A percentile compares a stretch with the other conserved stretches of the same genome.
These are phyloP conservation scores for Penicillium sp. DNA, from an alignment of 2,329 filamentous ascomycete species.

Conservation along the genomic window DNA sequence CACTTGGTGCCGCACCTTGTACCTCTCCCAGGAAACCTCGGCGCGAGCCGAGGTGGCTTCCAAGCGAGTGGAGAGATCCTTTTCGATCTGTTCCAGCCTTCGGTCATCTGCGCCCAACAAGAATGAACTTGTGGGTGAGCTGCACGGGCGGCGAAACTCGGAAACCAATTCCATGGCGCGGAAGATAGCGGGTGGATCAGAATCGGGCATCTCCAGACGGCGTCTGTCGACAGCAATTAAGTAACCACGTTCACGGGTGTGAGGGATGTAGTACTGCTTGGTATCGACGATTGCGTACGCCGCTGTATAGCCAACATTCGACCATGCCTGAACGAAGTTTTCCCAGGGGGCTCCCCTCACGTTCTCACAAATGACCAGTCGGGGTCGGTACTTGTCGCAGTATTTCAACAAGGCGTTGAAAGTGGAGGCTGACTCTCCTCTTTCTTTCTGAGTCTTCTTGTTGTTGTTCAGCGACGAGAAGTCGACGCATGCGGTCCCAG, in stretches of 20 bases:
- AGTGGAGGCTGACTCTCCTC: constrained; percentile 67
- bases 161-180: constrained; percentile 37
- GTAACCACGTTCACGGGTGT: constrained; percentile 65
- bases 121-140: constrained; percentile 63
- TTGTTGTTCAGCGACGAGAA: constrained; percentile 67
- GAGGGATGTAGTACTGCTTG: constrained; percentile 72
- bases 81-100: constrained; percentile 53
- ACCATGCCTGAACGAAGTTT: constrained; percentile 48
- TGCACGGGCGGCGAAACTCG: constrained; percentile 57
- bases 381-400: constrained; percentile 56
- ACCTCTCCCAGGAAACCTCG: constrained; percentile 41
- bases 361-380: constrained; percentile 72
- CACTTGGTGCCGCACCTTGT: constrained; percentile 60
- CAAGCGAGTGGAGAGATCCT: constrained; percentile 44
- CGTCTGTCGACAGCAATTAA: constrained; percentile 55
- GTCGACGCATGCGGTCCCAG: constrained; percentile 75
- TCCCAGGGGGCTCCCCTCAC: constrained; percentile 63
- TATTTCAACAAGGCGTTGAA: constrained; percentile 65
- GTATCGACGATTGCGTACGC: constrained; percentile 59
- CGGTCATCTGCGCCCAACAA: constrained; percentile 59
- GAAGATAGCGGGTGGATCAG: constrained; percentile 37
- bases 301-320: constrained; percentile 58
- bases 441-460: constrained; percentile 52
- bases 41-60: constrained; percentile 21
- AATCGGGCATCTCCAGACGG: constrained; percentile 20